Base-by-base conservation (phyloP, 768 basidiomycete genomes). In the Chalciporus pseudorubinellus region DNA sequence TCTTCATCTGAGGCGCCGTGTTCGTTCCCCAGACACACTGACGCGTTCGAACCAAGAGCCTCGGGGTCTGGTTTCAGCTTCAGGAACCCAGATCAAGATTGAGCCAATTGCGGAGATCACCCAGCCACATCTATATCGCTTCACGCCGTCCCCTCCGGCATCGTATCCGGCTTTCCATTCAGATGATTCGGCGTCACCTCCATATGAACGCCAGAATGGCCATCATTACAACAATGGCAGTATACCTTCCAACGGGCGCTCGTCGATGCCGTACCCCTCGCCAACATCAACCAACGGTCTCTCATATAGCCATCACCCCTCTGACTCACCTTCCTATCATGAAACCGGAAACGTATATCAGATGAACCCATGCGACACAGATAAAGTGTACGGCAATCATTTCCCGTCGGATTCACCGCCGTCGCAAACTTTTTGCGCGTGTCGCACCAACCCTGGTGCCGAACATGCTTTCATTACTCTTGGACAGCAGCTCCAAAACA, bases 61-160 rank as follows among this genome's bases (percentile, higher is more conserved):
- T 29, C 72, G 68, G 53, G 67, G 73, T 57, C 67, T 70, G 24
- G 67, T 73, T 38, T 72, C 77, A 55, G 70, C 76, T 14, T 70
- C 80, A 38, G 72, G 83, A 58, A 78, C 78, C 56, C 82, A 82
- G 49, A 84, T 86, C 69, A 87, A 89, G 70, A 80, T 84, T 46
- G 87, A 89, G 58, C 77, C 80, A 10, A 57, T 73, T 29, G 42
- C 77, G 45, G 85, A 85, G 20, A 65, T 74, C 40, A 65, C 75
- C 28, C 69, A 72, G 39, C 65, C 78, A 12, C 76, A 78, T 57
- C 75, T 87, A 36, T 87, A 88, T 69, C 84, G 86, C 55, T 85
- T 87, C 70, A 82, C 83, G 18, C 77, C 82, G 11, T 85, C 84
- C 5, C 81, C 80, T 52, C 77, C 75, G 48, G 74, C 77, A 57